Evolutionary conservation across 331 rosid genomes (phyloP), one percentile per base, ranked within the genome.

Genomic region (Stylosanthes scabra): DNA sequence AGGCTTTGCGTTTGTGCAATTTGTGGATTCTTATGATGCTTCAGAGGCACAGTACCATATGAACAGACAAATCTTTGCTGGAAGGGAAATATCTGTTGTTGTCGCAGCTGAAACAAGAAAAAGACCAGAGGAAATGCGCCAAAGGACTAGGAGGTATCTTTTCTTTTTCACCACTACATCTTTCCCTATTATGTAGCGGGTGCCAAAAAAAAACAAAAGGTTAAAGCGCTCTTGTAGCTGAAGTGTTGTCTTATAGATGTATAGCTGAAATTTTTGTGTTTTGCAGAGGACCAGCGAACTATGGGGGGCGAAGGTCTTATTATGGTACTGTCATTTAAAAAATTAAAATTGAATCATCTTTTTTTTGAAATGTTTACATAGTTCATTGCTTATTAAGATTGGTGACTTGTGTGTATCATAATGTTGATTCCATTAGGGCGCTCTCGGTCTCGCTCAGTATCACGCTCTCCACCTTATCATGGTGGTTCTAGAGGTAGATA

Each of bases 111-210:
- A 95, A 88, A 74, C 96, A n/a, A 90, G 99, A 85, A 95, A 95
- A 88, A 90, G 98, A 71, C 99, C 99, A 0, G 99, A 95, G 76
- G 94, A 95, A 76, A 95, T 95, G 99, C 97, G 96, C 9, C 97
- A 87, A 0, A 87, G 91, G 78, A 20, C 93, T 56, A 85, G 97
- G 80, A 90, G 96, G 92, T 95, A 83, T 68, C 59, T 68, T 20
- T 20, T 14, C 25, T 20, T 54, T 42, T 42, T 66, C 16, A 34
- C 69, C 61, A 51, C 49, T 7, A 47, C 72, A 46, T 63, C 74
- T 45, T 3, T 42, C 40, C 9, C 27, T 31, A 12, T 11, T 14
- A n/a, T 54, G 57, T 39, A 25, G 11, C 70, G 37, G 15, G 31
- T 65, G 45, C n/a, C 11, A 41, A 37, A 42, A 20, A 20, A 20